These are phyloP conservation scores for Tolypocladium ovalisporum DNA, from an alignment of 2,329 filamentous ascomycete genomes.

Conservation along the genomic window DNA sequence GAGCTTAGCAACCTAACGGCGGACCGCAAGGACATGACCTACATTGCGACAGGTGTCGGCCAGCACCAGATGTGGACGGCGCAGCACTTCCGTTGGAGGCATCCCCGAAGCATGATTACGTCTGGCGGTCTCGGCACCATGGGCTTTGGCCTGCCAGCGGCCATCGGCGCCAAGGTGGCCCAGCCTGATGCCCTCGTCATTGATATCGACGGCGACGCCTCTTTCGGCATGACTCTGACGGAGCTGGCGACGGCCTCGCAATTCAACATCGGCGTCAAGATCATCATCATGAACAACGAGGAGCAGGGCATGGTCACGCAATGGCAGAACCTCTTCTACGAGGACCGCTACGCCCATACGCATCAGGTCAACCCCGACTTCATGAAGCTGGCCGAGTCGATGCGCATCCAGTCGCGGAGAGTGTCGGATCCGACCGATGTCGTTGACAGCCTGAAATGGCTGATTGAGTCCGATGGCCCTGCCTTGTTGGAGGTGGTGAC, in stretches of 20 bases:
- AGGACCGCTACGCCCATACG: constrained; percentile 84
- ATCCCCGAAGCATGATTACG: constrained; percentile 89
- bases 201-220: constrained; percentile 97
- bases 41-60: constrained; percentile 89
- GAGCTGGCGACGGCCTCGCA: constrained; percentile 88
- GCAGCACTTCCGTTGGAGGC: constrained; percentile 90
- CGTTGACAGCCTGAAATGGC: constrained; percentile 70
- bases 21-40: constrained; percentile 68
- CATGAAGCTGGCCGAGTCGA: constrained; percentile 81
- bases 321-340: constrained; percentile 97
- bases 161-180: constrained; percentile 89
- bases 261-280: constrained; percentile 94
- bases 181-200: constrained; percentile 70
- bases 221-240: constrained; percentile 96
- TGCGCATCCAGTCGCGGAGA: constrained; percentile 70
- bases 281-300: constrained; percentile 94
- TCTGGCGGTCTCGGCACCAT: constrained; percentile 82
- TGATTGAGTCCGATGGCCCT: constrained; percentile 83
- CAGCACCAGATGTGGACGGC: constrained; percentile 99
- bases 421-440: constrained; percentile 68
- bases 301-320: constrained; percentile 97
- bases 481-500: constrained; percentile 86
- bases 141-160: constrained; percentile 89
- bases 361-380: constrained; percentile 96
- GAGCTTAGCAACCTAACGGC: constrained; percentile 78